Percentiles rank a stretch among this genome's conserved stretches.
Evolutionary conservation across 2,329 filamentous ascomycete genomes (phyloP).

Genomic region (Colletotrichum higginsianum): DNA sequence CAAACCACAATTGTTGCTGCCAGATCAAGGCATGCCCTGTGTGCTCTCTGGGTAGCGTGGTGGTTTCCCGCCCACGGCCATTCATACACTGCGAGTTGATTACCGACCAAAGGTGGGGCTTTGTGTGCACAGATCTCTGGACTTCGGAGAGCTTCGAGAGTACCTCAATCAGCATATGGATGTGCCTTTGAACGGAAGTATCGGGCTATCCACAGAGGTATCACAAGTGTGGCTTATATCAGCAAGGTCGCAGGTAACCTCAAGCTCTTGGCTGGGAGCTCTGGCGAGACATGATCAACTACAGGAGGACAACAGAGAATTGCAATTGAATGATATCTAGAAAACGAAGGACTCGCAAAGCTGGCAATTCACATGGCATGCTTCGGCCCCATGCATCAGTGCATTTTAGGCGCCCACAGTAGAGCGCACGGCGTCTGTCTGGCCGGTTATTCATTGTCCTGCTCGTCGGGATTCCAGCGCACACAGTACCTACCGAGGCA

Average conservation of each 20-base stretch:
- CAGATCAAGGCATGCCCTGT: conserved; percentile 42
- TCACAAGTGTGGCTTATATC: not conserved
- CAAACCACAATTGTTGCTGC: conserved; percentile 25
- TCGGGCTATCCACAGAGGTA: not conserved
- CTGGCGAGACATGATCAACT: not conserved
- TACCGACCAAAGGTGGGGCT: conserved; percentile 30
- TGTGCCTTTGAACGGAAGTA: not conserved
- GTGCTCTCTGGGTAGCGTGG: conserved; percentile 28
- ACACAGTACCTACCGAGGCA: conserved; percentile 29
- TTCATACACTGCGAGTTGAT: conserved; percentile 16
- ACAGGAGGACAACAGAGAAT: not conserved
- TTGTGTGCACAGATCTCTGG: conserved; percentile 15
- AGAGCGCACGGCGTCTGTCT: not conserved
- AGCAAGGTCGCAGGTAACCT: conserved; percentile 24
- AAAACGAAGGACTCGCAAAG: not conserved
- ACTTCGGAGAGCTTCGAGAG: conserved; percentile 25
- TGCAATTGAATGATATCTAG: conserved; percentile 25
- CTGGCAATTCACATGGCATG: not conserved
- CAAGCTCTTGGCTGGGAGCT: conserved; percentile 30
- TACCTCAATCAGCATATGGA: not conserved
- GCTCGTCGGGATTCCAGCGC: not conserved
- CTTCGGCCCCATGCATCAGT: not conserved
- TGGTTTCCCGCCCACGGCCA: not conserved
- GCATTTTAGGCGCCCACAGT: not conserved
- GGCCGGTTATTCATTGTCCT: not conserved